Conservation (phyloP, 2,329 filamentous ascomycete species). For the Curvularia lunata region DNA sequence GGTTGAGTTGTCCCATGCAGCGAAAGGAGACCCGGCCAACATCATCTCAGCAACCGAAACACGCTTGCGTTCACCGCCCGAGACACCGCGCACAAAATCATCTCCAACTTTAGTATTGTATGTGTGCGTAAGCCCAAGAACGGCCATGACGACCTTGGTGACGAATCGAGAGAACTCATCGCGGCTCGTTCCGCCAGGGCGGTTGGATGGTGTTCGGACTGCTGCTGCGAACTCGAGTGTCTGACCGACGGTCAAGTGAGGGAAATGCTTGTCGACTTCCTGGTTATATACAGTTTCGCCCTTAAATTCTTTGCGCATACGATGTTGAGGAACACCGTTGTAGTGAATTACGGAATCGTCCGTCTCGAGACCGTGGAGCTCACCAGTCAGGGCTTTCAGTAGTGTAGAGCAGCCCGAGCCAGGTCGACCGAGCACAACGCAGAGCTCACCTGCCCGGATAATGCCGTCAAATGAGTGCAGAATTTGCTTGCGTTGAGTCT, state of each 20-base stretch:
- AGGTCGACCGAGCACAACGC: slow-evolving; percentile 56
- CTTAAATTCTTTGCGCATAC: slow-evolving; percentile 56
- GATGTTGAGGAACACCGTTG: slow-evolving; percentile 58
- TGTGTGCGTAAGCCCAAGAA: slow-evolving; percentile 63
- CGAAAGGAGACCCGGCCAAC: slow-evolving; percentile 49
- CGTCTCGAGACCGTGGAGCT: slow-evolving; percentile 64
- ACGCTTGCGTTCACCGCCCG: slow-evolving; percentile 67
- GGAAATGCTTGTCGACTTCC: slow-evolving; percentile 61
- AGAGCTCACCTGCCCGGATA: slow-evolving; percentile 58
- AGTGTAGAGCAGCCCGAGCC: slow-evolving; percentile 69
- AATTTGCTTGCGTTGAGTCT: slow-evolving; percentile 61
- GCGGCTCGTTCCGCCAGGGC: slow-evolving; percentile 47
- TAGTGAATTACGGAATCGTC: slow-evolving; percentile 65
- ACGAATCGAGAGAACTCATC: slow-evolving; percentile 56
- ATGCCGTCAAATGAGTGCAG: slow-evolving; percentile 61
- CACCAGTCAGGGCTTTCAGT: slow-evolving; percentile 66
- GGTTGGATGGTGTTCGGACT: slow-evolving; percentile 56
- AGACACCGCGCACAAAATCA: slow-evolving; percentile 67
- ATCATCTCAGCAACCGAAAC: slow-evolving; percentile 65
- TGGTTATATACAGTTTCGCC: slow-evolving; percentile 56
- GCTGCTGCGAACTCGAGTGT: slow-evolving; percentile 64
- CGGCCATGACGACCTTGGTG: slow-evolving; percentile 59
- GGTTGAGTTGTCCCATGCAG: slow-evolving; percentile 56
- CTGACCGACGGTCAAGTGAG: slow-evolving; percentile 63
- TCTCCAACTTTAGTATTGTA: slow-evolving; percentile 62